A percentile compares a stretch with the other conserved stretches of the same genome.
Conservation (phyloP, 345 rosid species). For the Brassica carinata region DNA sequence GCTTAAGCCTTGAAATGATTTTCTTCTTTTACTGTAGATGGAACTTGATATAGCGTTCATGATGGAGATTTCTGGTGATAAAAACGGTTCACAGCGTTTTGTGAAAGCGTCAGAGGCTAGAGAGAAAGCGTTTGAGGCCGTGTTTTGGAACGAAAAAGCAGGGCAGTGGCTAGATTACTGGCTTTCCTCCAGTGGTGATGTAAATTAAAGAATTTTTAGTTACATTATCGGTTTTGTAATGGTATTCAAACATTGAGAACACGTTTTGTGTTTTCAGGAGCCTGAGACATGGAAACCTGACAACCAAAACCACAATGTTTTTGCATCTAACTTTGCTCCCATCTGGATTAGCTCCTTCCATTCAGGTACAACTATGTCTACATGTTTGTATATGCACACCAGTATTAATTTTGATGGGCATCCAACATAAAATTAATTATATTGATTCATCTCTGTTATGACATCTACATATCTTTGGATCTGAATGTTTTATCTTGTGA, state of each 20-base stretch:
- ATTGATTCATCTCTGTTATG: too few species aligned
- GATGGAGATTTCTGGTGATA: slow-evolving; percentile 58
- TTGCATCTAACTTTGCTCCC: slow-evolving; percentile 86
- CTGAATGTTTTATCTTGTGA: slow-evolving; percentile 10
- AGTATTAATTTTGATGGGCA: too few species aligned
- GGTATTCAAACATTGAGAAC: background rate
- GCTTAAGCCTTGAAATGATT: background rate
- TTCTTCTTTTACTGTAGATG: slow-evolving; percentile 54
- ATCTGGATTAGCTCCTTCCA: slow-evolving; percentile 73
- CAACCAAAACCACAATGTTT: slow-evolving; percentile 62
- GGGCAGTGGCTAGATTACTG: slow-evolving; percentile 97
- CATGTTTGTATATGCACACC: background rate
- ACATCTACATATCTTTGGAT: background rate
- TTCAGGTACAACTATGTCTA: slow-evolving; percentile 55
- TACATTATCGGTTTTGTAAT: background rate
- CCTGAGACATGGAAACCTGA: slow-evolving; percentile 56
- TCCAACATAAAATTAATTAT: too few species aligned
- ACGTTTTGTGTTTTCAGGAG: slow-evolving; percentile 44
- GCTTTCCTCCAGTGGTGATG: slow-evolving; percentile 42
- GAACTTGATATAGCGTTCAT: slow-evolving; percentile 80
- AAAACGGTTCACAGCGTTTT: slow-evolving; percentile 48
- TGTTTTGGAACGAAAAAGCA: slow-evolving; percentile 72
- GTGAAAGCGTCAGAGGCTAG: slow-evolving; percentile 61
- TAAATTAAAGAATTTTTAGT: slow-evolving; percentile 10
- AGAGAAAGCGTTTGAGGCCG: slow-evolving; percentile 52